Conservation (phyloP, 495 filamentous ascomycete genomes). For the Amorphotheca resinae region DNA sequence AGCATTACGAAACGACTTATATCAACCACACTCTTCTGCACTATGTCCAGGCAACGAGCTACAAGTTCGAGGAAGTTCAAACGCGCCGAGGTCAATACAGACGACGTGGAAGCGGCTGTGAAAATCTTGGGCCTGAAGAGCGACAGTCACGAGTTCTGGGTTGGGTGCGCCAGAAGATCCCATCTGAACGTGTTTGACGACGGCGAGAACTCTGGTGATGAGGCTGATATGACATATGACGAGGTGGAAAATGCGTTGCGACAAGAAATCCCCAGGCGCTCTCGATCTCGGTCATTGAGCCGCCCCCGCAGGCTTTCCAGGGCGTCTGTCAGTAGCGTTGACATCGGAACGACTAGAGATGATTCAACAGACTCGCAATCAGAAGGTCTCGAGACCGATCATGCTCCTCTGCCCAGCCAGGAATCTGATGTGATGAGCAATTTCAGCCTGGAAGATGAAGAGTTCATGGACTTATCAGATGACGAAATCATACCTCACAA, state of each 20-base stretch:
- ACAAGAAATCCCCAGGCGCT: constrained; percentile 1
- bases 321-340: background rate
- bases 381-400: background rate
- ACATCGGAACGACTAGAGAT: background rate
- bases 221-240: constrained; percentile 11
- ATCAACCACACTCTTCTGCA: constrained; percentile 51
- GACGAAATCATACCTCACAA: background rate
- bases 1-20: constrained; percentile 58
- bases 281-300: constrained; percentile 2
- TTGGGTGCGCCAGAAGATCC: constrained; percentile 44
- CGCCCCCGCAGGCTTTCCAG: background rate
- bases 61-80: constrained; percentile 27
- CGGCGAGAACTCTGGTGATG: background rate
- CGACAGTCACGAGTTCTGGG: constrained; percentile 43
- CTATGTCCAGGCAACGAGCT: constrained; percentile 42
- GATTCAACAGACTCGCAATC: background rate
- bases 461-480: background rate
- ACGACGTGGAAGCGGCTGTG: constrained; percentile 56
- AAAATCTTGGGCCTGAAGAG: constrained; percentile 38
- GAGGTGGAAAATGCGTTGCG: constrained; percentile 8
- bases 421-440: background rate
- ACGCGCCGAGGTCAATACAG: constrained; percentile 30
- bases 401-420: background rate
- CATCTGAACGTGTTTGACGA: constrained; percentile 39
- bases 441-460: background rate